Evolutionary conservation across 768 basidiomycete genomes (phyloP).

Genomic region (Boletus rubroflammeus): DNA sequence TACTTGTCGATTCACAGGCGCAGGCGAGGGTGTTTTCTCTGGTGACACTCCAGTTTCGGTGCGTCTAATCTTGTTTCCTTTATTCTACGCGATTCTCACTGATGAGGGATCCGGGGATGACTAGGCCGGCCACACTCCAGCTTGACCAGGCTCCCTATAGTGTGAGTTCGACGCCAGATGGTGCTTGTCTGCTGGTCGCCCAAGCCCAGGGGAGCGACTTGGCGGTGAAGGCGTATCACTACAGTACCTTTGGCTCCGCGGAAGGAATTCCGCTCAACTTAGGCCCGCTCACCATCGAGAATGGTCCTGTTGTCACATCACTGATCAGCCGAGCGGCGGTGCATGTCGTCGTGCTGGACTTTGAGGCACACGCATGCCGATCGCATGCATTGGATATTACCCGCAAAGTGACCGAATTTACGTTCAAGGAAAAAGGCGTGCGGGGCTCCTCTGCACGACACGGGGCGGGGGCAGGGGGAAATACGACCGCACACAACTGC

Average conservation of each 20-base stretch:
- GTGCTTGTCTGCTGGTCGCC: conserved; percentile 45
- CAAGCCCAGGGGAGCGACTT: conserved; percentile 17
- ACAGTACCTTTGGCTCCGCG: conserved; percentile 52
- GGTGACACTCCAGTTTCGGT: conserved; percentile 53
- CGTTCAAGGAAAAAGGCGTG: conserved; percentile 44
- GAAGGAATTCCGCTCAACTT: conserved; percentile 41
- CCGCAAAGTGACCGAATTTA: conserved; percentile 52
- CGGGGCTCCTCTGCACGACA: conserved; percentile 14
- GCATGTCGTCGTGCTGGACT: conserved; percentile 43
- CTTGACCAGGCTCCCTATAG: conserved; percentile 33
- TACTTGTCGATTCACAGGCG: conserved; percentile 43
- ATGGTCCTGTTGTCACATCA: conserved; percentile 39
- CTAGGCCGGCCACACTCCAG: conserved; percentile 45
- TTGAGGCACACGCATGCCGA: conserved; percentile 26
- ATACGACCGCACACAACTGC: conserved; percentile 41
- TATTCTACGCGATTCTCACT: neutral
- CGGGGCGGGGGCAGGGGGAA: neutral
- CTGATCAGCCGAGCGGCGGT: conserved; percentile 39
- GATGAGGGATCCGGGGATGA: neutral
- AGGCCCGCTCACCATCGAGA: conserved; percentile 21
- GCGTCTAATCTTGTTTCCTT: neutral
- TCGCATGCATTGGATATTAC: conserved; percentile 53
- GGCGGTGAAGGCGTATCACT: conserved; percentile 45
- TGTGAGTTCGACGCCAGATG: conserved; percentile 49
- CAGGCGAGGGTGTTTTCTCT: conserved; percentile 52